These are phyloP conservation scores for Aureobasidium sp. DNA, from an alignment of 2,329 filamentous ascomycete genomes.

Conservation along the genomic window DNA sequence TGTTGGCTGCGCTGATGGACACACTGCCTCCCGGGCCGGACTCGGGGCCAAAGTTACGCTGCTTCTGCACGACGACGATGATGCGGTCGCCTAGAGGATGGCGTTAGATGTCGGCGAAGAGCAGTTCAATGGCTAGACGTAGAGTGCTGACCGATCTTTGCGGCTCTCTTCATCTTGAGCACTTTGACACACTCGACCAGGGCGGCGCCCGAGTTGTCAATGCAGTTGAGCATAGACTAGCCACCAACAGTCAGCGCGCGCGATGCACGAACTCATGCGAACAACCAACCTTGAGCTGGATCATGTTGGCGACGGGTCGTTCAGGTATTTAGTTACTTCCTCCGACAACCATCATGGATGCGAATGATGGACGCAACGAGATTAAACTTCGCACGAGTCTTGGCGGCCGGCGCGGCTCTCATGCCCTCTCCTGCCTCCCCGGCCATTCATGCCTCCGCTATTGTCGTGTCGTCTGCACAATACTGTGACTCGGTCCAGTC, in stretches of 20 bases:
- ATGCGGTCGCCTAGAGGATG: slow-evolving; percentile 73
- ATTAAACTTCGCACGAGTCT: slow-evolving; percentile 3
- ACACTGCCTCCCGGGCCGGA: slow-evolving; percentile 65
- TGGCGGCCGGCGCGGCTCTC: neutral
- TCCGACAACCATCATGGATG: neutral
- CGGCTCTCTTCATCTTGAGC: slow-evolving; percentile 80
- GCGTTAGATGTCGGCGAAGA: slow-evolving; percentile 1
- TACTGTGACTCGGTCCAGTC: neutral
- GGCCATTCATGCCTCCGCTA: neutral
- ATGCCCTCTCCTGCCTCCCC: neutral
- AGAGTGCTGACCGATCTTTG: slow-evolving; percentile 67
- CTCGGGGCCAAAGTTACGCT: slow-evolving; percentile 68
- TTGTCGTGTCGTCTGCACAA: neutral
- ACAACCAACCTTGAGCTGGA: slow-evolving; percentile 47
- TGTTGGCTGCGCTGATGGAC: slow-evolving; percentile 70
- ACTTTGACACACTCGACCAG: slow-evolving; percentile 95
- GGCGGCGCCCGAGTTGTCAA: slow-evolving; percentile 98
- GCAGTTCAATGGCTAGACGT: neutral
- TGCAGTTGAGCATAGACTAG: slow-evolving; percentile 96
- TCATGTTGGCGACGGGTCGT: slow-evolving; percentile 56
- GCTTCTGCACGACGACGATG: slow-evolving; percentile 95
- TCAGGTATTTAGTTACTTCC: neutral
- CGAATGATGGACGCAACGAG: neutral
- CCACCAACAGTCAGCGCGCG: neutral
- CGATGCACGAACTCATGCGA: neutral